Conservation (phyloP, 345 rosid genomes). For the Boechera retrofracta region DNA sequence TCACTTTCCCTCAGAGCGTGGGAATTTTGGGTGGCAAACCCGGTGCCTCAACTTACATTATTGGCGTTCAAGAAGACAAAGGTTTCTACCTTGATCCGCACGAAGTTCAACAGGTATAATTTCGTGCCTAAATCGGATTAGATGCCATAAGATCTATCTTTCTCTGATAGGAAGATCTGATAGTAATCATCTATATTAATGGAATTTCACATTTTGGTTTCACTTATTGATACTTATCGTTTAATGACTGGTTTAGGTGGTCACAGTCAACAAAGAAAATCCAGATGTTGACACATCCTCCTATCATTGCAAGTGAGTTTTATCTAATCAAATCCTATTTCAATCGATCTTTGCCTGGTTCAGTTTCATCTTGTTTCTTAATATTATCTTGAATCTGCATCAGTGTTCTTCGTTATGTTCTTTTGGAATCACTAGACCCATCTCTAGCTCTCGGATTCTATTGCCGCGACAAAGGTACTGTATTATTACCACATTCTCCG, state of each 20-base stretch:
- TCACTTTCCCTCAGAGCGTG: slow-evolving; percentile 89
- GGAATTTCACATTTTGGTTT: background rate
- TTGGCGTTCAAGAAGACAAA: slow-evolving; percentile 86
- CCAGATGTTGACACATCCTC: slow-evolving; percentile 81
- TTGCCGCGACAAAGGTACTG: slow-evolving; percentile 74
- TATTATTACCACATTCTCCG: slow-evolving; percentile 13
- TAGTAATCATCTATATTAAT: no score
- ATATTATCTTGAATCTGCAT: slow-evolving; percentile 24
- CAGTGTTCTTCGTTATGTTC: slow-evolving; percentile 68
- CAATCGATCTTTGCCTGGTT: background rate
- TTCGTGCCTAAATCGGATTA: no score
- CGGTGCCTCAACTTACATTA: slow-evolving; percentile 84
- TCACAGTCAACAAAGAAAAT: slow-evolving; percentile 56
- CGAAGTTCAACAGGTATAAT: slow-evolving; percentile 64
- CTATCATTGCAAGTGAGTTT: slow-evolving; percentile 78
- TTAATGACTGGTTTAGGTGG: slow-evolving; percentile 55
- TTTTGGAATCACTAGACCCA: slow-evolving; percentile 79
- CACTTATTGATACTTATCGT: background rate
- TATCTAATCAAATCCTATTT: background rate
- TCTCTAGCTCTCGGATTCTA: slow-evolving; percentile 93
- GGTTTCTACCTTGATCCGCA: slow-evolving; percentile 95
- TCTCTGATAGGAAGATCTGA: no score
- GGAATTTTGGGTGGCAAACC: slow-evolving; percentile 97
- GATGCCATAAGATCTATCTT: no score
- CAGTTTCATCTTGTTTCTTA: background rate